Evolutionary conservation across 139 green algal genomes (phyloP), one percentile per base, ranked within the genome.

Genomic region (Volvox africanus): DNA sequence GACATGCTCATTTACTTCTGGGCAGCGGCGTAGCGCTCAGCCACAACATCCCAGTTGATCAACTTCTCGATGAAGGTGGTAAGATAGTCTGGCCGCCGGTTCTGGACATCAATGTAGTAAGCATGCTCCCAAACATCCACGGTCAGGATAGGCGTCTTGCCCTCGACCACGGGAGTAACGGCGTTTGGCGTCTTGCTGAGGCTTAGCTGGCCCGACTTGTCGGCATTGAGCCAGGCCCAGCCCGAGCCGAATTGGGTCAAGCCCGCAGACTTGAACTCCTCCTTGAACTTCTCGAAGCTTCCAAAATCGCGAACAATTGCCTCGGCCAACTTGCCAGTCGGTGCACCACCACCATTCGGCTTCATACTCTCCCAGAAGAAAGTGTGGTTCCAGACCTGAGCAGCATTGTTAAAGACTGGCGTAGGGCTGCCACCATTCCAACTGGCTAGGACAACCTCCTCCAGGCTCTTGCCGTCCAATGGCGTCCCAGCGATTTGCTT

Each of bases 321-420:
- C 68, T 95, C 93, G 16, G 90, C 94, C 55, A 99, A 91, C 55
- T 95, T 93, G 76, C 97, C 97, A 62, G 88, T 94, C 65, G 97
- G 98, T 20, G 94, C 92, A 87, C 97, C 97, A n/a, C 95, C 96
- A 71, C 94, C 95, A 35, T 96, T 96, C 89, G 98, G 94, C 88
- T 94, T 95, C 96, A 99, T 98, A 80, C 89, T 96, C 94, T 93
- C 91, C 97, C 98, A 99, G 96, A 98, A 99, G 93, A 99, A 99
- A 37, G 95, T 96, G 95, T 99, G 98, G 95, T 99, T 99, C 94
- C 97, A 98, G 33, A 97, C 93, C 93, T 97, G 95, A 0, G 96
- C 97, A 19, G 97, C 97, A 87, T 99, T 99, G 96, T 99, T 99
- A 95, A 99, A 99, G 35, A 95, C 96, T 37, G 98, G 94, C 0